Evolutionary conservation across 2,329 filamentous ascomycete genomes (phyloP), one percentile per base, ranked within the genome.

Genomic region (Xylaria digitata): DNA sequence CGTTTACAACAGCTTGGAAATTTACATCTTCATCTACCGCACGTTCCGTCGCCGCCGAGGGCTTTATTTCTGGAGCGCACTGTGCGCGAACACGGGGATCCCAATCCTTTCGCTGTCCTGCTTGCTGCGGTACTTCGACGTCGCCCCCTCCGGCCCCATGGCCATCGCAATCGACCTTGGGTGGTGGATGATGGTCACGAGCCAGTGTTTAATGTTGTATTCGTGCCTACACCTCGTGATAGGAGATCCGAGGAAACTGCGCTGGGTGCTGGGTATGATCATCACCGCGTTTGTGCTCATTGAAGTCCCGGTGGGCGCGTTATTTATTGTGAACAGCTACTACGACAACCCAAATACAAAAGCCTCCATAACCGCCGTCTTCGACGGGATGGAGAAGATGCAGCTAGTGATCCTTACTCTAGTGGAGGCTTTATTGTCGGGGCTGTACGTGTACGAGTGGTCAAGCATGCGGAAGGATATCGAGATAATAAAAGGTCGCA

Each of bases 201-300:
- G 88, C 3, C 85, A 88, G 72, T 83, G 84, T 0, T 70, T 87
- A 17, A 85, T 89, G 5, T 78, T 89, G 2, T 89, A 86, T 76
- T 90, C 87, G 54, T 83, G 88, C 23, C 81, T 89, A 9, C 85
- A 90, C 72, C 79, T 90, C 15, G 82, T 90, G 30, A 81, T 88
- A 15, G 81, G 80, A 8, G 82, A 85, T 78, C 61, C 81, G 2
- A 74, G 78, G 9, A 76, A 84, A 23, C 78, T 88, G 1, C 80
- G 79, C 3, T 82, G 78, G 48, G 81, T 88, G 1, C 79, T 89
- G 15, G 81, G 77, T 62, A 86, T 90, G 80, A 86, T 91, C 61
- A 81, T 89, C 55, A 78, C 81, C 67, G 83, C 87, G 70, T 79
- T 81, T n/a, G 63, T 89, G 46, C 68, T 87, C 52, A 75, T 87